Conservation (phyloP, 179 eudicot species). For the Heliamphora pulchella region DNA sequence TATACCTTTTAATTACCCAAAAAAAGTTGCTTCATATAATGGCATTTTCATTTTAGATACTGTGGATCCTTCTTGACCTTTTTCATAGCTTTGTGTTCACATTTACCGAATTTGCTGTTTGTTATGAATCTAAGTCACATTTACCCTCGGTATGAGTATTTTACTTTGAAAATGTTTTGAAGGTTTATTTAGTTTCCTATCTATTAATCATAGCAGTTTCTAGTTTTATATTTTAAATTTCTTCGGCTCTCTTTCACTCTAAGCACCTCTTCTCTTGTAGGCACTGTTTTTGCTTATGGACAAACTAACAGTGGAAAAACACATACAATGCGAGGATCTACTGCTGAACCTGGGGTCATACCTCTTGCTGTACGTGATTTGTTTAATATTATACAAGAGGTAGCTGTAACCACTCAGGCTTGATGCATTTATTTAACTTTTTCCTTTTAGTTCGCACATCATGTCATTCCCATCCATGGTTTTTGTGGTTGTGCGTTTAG, state of each 20-base stretch:
- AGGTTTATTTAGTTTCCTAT: background rate
- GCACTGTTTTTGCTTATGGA: slow-evolving; percentile 97
- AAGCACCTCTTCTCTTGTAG: slow-evolving; percentile 28
- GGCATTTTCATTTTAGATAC: background rate
- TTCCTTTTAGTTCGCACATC: background rate
- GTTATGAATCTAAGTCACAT: background rate
- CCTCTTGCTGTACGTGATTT: slow-evolving; percentile 77
- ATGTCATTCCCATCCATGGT: background rate
- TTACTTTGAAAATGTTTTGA: background rate
- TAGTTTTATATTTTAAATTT: background rate
- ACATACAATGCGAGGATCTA: slow-evolving; percentile 88
- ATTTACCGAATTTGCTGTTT: background rate
- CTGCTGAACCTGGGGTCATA: slow-evolving; percentile 81
- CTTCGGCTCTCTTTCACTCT: slow-evolving; percentile 5
- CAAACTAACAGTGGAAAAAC: slow-evolving; percentile 98
- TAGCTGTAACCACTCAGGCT: slow-evolving; percentile 17
- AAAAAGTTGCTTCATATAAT: background rate
- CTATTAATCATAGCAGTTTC: background rate
- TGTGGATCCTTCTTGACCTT: background rate
- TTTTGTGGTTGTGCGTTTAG: too few species aligned
- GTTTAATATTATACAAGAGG: slow-evolving; percentile 74
- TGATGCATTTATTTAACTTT: background rate
- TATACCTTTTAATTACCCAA: too few species aligned
- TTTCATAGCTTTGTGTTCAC: background rate
- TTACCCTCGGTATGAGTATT: background rate